A percentile compares a stretch with the other conserved stretches of the same genome.
Conservation (phyloP, 768 basidiomycete genomes). For the Mycena vulgaris region DNA sequence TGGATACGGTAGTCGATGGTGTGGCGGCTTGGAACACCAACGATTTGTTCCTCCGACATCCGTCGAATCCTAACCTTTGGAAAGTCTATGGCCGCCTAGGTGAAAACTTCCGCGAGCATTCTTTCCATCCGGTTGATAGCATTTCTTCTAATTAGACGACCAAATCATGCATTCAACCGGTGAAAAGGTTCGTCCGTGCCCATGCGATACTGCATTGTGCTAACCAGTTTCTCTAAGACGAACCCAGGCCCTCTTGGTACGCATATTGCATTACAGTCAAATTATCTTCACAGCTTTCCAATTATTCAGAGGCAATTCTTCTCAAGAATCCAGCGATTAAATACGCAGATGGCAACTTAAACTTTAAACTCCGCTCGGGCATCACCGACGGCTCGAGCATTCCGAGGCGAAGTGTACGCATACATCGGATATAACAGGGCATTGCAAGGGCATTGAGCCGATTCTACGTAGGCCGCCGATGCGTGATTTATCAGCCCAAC, state of each 20-base stretch:
- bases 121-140: not conserved
- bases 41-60: conserved; percentile 59
- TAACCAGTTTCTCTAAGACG: conserved; percentile 41
- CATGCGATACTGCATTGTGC: not conserved
- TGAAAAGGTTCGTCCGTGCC: conserved; percentile 52
- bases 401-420: too few relatives aligned
- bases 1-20: not conserved
- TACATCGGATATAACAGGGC: too few relatives aligned
- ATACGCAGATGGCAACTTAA: too few relatives aligned
- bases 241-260: conserved; percentile 54
- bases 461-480: too few relatives aligned
- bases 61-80: conserved; percentile 53
- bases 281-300: conserved; percentile 9
- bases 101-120: not conserved
- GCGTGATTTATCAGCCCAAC: too few relatives aligned
- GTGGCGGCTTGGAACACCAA: conserved; percentile 52
- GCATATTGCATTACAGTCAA: conserved; percentile 3
- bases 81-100: conserved; percentile 54
- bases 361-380: too few relatives aligned
- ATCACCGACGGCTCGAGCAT: too few relatives aligned
- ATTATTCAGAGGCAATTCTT: conserved; percentile 51
- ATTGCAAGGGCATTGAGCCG: too few relatives aligned
- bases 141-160: conserved; percentile 48
- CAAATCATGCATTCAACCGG: conserved; percentile 61
- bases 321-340: conserved; percentile 47